Base-by-base conservation (phyloP, 306 rosid genomes). In the Cicer judaicum region DNA sequence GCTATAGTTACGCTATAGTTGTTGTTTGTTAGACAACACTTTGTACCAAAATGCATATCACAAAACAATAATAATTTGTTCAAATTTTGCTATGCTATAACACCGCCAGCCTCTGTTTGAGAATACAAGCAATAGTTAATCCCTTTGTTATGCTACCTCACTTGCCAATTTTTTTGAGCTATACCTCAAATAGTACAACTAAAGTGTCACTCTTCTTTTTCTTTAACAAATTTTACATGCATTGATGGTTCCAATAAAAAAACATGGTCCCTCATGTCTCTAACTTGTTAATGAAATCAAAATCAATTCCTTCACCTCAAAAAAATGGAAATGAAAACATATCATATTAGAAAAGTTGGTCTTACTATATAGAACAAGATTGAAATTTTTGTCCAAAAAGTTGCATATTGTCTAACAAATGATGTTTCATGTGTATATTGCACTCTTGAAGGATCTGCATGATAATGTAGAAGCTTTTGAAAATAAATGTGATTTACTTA, bases 351-450 rank as follows among this genome's bases (percentile, higher is more conserved):
- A 24, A 68, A 24, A 24, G 50, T 13, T 7, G 78, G 48, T 61
- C 99, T 95, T 88, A 95, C 99, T 15, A 95, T 47, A 76, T 89
- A 95, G 83, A 95, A 95, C 81, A 90, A 90, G 73, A 90, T 12
- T 1, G 91, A 82, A 75, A 54, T 64, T 75, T 62, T 85, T 2
- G 96, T 90, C 99, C 98, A 92, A 87, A 82, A 90, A 41, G 89
- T 89, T 65, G 92, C 80, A 76, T 95, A 98, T 12, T 85, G 92
- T 89, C 76, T 87, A 71, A 95, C 98, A 88, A 95, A 95, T 47
- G 99, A 92, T 75, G 97, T 92, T 82, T 92, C 90, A 14, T 89
- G 99, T 80, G 97, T 85, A 74, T 92, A 96, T 81, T 96, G 85
- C 85, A 95, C 90, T 81, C 96, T 87, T 69, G 96, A 81, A 70